Evolutionary conservation across 179 eudicot species (phyloP), one percentile per base, ranked within the genome.

Genomic region (Heliamphora pulchella): DNA sequence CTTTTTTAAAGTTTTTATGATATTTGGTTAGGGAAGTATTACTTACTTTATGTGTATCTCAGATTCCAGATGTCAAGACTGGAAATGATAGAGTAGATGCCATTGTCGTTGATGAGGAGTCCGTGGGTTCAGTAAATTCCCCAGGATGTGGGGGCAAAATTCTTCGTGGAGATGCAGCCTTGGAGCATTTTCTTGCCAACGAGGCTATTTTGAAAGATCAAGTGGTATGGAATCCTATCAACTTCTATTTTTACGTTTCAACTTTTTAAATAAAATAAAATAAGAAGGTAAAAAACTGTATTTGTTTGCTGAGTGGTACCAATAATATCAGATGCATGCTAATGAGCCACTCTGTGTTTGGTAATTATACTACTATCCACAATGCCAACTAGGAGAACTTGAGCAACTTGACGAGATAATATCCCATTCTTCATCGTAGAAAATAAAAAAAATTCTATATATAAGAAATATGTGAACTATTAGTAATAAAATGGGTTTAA

Each of bases 11-110:
- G 9, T 20, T 53, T 11, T 20, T 6, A 50, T 51, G 13, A 0
- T 55, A 8, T 41, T 75, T 65, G 74, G 46, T 61, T 22, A 70
- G 10, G 15, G 57, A 62, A 39, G 2, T 15, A 46, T 64, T 53
- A 20, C 31, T 68, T 55, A 65, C 54, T 44, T 10, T 8, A 66
- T 57, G 9, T 79, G 3, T 59, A 17, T 80, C 44, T 47, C 72
- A 90, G 94, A 87, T 89, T 78, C 94, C 92, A 79, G 94, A 89
- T 84, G 81, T 77, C 41, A 85, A 85, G 82, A 83, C 84, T 0
- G 94, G 94, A 13, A 81, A 85, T 62, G 89, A 89, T 69, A 80
- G 81, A 81, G 85, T 90, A 76, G 91, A 89, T 74, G 91, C 87
- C 18, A 89, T 89, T 72, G 86, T 90, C 61, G 84, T 87, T 79